A percentile compares a stretch with the other conserved stretches of the same genome.
phyloP scores from a whole-genome alignment of 768 basidiomycete genomes.

The Rhizopogon vesiculosus region DNA sequence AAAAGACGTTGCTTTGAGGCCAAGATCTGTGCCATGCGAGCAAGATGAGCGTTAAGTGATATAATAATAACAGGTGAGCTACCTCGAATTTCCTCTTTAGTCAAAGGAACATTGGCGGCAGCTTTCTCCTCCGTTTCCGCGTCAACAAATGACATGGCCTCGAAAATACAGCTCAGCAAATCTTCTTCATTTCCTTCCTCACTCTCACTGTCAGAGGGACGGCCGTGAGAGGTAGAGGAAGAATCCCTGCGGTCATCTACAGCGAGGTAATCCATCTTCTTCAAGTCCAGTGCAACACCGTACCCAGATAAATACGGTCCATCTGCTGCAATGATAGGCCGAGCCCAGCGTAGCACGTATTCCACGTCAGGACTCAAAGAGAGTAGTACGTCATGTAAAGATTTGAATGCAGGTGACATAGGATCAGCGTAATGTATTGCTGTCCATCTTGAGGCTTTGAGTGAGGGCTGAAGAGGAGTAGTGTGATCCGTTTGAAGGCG shows the following conservation, averaged over 20 bases:
- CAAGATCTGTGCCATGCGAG: conserved; percentile 43
- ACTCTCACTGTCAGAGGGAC: background rate
- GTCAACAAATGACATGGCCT: conserved; percentile 24
- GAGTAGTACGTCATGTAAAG: conserved; percentile 65
- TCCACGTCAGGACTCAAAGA: conserved; percentile 46
- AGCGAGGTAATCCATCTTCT: conserved; percentile 96
- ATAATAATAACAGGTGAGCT: conserved; percentile 12
- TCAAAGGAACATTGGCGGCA: conserved; percentile 39
- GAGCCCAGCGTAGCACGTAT: conserved; percentile 62
- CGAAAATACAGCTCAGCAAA: conserved; percentile 22
- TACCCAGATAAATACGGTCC: conserved; percentile 69
- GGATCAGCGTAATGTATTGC: conserved; percentile 79
- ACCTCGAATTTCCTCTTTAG: conserved; percentile 54
- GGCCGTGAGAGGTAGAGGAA: background rate
- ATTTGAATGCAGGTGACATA: conserved; percentile 59
- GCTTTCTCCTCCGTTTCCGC: conserved; percentile 27
- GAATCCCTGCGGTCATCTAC: conserved; percentile 69
- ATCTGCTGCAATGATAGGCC: background rate
- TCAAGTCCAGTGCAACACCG: conserved; percentile 88
- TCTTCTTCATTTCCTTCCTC: conserved; percentile 16
- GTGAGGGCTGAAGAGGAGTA: conserved; percentile 42
- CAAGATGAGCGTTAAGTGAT: background rate
- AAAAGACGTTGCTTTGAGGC: conserved; percentile 70
- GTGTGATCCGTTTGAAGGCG: conserved; percentile 78
- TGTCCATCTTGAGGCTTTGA: conserved; percentile 48